Evolutionary conservation across 805 yeast species (phyloP).

Genomic region (Kodamaea fukazawae): DNA sequence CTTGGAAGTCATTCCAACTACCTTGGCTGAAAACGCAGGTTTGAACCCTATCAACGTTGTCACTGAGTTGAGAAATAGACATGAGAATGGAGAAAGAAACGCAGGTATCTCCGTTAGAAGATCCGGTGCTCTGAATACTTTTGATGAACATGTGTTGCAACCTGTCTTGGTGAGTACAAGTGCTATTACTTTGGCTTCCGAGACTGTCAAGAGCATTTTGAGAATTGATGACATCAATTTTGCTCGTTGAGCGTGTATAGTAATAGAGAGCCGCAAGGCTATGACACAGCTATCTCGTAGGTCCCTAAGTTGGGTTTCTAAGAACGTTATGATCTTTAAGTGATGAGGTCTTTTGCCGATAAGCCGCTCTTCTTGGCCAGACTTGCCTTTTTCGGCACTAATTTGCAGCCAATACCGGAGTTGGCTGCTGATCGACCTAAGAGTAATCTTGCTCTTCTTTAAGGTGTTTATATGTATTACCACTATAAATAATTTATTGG

Average conservation of each 20-base stretch:
- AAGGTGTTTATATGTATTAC: no score
- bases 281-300: no score
- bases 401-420: no score
- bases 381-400: no score
- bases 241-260: conserved; percentile 46
- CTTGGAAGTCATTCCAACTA: conserved; percentile 87
- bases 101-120: conserved; percentile 97
- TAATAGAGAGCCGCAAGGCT: not conserved
- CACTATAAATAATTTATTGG: no score
- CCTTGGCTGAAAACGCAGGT: conserved; percentile 94
- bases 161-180: conserved; percentile 94
- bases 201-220: conserved; percentile 91
- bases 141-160: conserved; percentile 91
- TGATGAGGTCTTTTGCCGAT: no score
- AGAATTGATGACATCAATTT: conserved; percentile 97
- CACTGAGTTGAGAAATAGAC: conserved; percentile 87
- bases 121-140: conserved; percentile 88
- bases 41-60: conserved; percentile 87
- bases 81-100: conserved; percentile 83
- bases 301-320: no score
- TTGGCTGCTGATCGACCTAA: no score
- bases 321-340: no score
- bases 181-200: conserved; percentile 92
- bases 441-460: no score
- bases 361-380: no score